Evolutionary conservation across 495 filamentous ascomycete species (phyloP), one percentile per base, ranked within the genome.

Genomic region (Margaritispora aquatica): DNA sequence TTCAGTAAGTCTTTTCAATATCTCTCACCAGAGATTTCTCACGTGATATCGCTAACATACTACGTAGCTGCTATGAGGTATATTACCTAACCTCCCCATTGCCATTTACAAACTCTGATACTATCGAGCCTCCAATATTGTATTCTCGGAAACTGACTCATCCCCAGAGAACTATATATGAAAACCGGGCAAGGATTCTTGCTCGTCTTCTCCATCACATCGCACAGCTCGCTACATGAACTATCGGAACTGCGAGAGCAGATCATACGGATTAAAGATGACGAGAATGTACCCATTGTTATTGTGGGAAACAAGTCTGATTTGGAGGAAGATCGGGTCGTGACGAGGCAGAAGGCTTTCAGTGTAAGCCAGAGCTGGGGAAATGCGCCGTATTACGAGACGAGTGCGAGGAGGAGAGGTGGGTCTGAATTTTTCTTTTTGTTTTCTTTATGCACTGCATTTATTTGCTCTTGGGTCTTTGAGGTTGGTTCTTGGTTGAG

Each of bases 241-340:
- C 85, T 98, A 21, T 79, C 84, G 61, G 89, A 91, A 66, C 81
- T 98, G 51, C 88, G 92, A 51, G 94, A 97, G 67, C 92, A 97
- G 74, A 97, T 98, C 66, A 87, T 95, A 58, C 90, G 91, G 56
- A 96, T 97, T 72, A 98, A 97, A 75, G 92, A 96, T 69, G 90
- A 96, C 71, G 86, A 89, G 58, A 86, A 84, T 51, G 85, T 97
- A 9, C 94, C 94, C 26, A 86, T 98, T 57, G 94, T 98, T 24
- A 92, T 98, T 48, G 93, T 97, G 29, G 94, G 94, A 63, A 98
- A 98, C 77, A 98, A 98, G 72, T 90, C 88, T 26, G 94, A 98
- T 67, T 83, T 98, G 13, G 91, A 96, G 73, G 92, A 96, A 67
- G 89, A 96, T 67, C 86, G 94, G 31, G 82, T 82, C 19, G 91